A percentile compares a stretch with the other conserved stretches of the same genome.
These are phyloP conservation scores for Yarrowia yakushimensis DNA, from an alignment of 805 yeast species.

Conservation along the genomic window DNA sequence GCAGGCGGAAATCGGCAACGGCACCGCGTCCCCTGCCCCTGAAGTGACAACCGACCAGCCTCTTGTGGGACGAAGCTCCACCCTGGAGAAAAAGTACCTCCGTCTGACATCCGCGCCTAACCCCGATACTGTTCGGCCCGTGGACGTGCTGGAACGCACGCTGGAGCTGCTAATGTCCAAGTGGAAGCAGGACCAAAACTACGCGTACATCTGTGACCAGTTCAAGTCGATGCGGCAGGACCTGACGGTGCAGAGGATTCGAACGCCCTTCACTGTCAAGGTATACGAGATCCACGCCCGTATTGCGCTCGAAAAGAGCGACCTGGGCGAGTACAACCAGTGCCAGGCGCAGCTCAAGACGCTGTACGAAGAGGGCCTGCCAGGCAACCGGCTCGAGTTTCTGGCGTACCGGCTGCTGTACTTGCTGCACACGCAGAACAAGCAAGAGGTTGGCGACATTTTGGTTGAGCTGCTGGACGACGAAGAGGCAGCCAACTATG, in stretches of 20 bases:
- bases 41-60: constrained; percentile 28
- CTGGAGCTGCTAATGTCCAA: constrained; percentile 52
- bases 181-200: constrained; percentile 52
- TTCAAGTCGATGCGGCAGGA: constrained; percentile 91
- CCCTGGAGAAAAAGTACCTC: constrained; percentile 72
- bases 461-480: constrained; percentile 31
- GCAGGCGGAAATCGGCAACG: constrained; percentile 9
- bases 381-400: constrained; percentile 55
- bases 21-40: constrained; percentile 4
- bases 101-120: constrained; percentile 90
- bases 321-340: constrained; percentile 92
- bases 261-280: constrained; percentile 65
- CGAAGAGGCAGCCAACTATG: constrained; percentile 27
- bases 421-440: constrained; percentile 67
- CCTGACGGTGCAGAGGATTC: constrained; percentile 83
- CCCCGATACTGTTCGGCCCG: constrained; percentile 78
- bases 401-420: constrained; percentile 70
- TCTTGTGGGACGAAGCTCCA: constrained; percentile 60
- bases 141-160: constrained; percentile 55
- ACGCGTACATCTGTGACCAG: constrained; percentile 81
- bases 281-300: constrained; percentile 87
- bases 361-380: constrained; percentile 49
- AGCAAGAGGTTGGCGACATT: constrained; percentile 50
- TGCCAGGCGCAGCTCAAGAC: constrained; percentile 78
- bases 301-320: constrained; percentile 77